A percentile compares a stretch with the other conserved stretches of the same genome.
phyloP scores from a whole-genome alignment of 2,329 filamentous ascomycete genomes.

The Aspergillus phoenicis region DNA sequence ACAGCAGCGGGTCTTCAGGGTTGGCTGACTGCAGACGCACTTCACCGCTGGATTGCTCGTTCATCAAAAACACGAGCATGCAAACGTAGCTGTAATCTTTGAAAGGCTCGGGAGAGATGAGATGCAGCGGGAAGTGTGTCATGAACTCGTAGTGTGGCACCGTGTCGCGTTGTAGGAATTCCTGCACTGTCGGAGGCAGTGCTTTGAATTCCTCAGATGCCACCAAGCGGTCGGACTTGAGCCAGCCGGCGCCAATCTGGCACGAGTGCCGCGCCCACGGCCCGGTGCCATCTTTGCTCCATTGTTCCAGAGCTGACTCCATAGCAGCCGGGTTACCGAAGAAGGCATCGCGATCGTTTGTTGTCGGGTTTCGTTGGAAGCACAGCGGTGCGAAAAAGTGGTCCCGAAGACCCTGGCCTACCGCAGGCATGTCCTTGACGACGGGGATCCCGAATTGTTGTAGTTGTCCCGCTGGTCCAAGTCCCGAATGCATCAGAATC shows the following conservation, averaged over 20 bases:
- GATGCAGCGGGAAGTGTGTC: slow-evolving; percentile 51
- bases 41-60: slow-evolving; percentile 56
- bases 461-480: slow-evolving; percentile 50
- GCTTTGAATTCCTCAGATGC: slow-evolving; percentile 53
- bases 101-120: slow-evolving; percentile 42
- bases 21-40: slow-evolving; percentile 58
- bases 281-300: slow-evolving; percentile 47
- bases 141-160: slow-evolving; percentile 62
- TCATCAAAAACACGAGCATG: slow-evolving; percentile 54
- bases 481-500: slow-evolving; percentile 53
- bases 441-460: slow-evolving; percentile 45
- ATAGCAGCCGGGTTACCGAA: slow-evolving; percentile 47
- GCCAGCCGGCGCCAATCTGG: slow-evolving; percentile 40
- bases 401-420: slow-evolving; percentile 52
- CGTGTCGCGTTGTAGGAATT: slow-evolving; percentile 51
- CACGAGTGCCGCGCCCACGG: slow-evolving; percentile 37
- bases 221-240: slow-evolving; percentile 47
- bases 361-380: slow-evolving; percentile 45
- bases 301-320: slow-evolving; percentile 52
- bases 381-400: slow-evolving; percentile 39
- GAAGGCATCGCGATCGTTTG: slow-evolving; percentile 50
- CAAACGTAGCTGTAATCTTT: slow-evolving; percentile 47
- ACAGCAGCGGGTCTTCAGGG: slow-evolving; percentile 53
- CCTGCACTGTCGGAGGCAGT: slow-evolving; percentile 49
- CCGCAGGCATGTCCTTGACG: slow-evolving; percentile 42